Evolutionary conservation across 306 rosid species (phyloP), one percentile per base, ranked within the genome.

Genomic region (Rosa persica): DNA sequence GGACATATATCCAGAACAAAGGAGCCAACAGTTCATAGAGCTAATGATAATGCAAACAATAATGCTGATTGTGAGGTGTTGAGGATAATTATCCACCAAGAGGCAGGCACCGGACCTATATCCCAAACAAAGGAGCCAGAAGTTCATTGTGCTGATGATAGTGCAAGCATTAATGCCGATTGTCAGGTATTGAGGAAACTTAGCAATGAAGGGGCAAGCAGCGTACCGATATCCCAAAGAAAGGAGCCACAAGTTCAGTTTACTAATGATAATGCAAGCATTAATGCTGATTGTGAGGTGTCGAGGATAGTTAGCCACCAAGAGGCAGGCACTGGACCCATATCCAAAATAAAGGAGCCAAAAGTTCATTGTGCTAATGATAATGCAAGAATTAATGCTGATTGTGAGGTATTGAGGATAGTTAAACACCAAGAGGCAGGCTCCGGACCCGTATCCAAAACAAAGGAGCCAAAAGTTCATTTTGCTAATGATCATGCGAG

Each of bases 401-500:
- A 39, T 67, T 67, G 71, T 36, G 48, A 67, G 71, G 71, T 67
- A 19, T 20, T 11, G 27, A 39, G 27, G 48, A 4, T 39, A 8
- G 8, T 39, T 67, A 67, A 12, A 30, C 48, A 42, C 71, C 71
- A 67, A 39, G 48, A 39, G 27, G 71, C 49, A 39, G 16, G 16
- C 25, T 10, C 27, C 0, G 71, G 27, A 67, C 48, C 27, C 27
- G 39, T 39, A 20, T 67, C 71, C 71, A 46, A 67, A 67, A 38
- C 71, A 67, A 67, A 67, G 48, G 71, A 67, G 30, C 27, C 27
- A 38, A 20, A 66, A 36, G 27, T 66, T 66, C 48, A 66, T 19
- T 39, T 38, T 67, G 48, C 27, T 39, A 19, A 67, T 19, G 71
- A 67, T 67, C 39, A 8, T 67, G 27, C 16, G 38, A 66, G 47